These are phyloP conservation scores for Erysimum cheiranthoides DNA, from an alignment of 345 rosid genomes.

Conservation along the genomic window DNA sequence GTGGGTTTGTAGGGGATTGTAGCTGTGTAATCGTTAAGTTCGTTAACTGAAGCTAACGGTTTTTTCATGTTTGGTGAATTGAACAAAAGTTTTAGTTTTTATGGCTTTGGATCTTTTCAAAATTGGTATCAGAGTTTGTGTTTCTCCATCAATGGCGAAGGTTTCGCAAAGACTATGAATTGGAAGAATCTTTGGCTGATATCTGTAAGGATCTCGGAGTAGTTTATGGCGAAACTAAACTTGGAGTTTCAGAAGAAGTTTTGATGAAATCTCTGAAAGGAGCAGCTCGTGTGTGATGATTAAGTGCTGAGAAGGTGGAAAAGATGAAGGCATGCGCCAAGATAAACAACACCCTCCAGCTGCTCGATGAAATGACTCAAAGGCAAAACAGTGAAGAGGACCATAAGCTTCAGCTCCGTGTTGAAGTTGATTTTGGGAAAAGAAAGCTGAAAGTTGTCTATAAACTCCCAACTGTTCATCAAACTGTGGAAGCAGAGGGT, in stretches of 20 bases:
- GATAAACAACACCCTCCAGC: neutral
- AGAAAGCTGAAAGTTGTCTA: neutral
- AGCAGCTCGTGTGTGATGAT: neutral
- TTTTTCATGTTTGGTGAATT: no score
- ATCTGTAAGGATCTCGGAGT: neutral
- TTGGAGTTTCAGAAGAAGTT: neutral
- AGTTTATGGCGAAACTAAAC: neutral
- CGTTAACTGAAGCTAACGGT: neutral
- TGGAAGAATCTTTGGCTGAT: neutral
- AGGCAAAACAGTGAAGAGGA: neutral
- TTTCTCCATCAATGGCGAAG: neutral
- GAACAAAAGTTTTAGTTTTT: no score
- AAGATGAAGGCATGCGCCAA: neutral
- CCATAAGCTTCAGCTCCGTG: no score
- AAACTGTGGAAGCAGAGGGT: neutral
- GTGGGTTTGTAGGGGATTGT: neutral
- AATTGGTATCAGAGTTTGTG: neutral
- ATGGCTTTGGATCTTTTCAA: no score
- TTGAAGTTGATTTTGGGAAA: no score
- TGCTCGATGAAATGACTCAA: constrained; percentile 9
- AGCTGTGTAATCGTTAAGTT: neutral
- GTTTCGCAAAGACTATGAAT: neutral
- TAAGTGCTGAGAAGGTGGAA: neutral
- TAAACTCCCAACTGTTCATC: neutral
- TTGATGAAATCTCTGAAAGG: neutral